phyloP scores from a whole-genome alignment of 805 yeast genomes.

The Candida piceae region DNA sequence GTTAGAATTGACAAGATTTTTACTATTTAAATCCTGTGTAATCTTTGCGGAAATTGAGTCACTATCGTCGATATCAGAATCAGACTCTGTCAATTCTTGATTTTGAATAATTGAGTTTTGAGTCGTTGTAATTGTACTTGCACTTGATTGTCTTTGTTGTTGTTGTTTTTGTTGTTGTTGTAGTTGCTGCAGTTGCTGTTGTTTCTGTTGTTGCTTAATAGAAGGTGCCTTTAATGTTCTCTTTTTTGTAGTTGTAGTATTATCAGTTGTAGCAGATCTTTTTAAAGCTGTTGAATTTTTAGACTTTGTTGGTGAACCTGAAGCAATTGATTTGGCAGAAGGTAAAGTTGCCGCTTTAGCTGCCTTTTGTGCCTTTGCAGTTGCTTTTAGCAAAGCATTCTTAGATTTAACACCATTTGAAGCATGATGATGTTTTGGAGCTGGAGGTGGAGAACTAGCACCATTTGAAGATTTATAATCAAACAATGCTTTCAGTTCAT shows the following conservation, averaged over 20 bases:
- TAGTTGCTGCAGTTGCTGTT: slow-evolving; percentile 3
- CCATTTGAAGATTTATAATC: slow-evolving; percentile 52
- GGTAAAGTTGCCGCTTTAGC: slow-evolving; percentile 11
- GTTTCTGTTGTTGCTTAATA: slow-evolving; percentile 1
- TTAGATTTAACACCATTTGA: slow-evolving; percentile 38
- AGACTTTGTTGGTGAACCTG: slow-evolving; percentile 2
- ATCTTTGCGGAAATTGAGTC: slow-evolving; percentile 12
- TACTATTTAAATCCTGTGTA: slow-evolving; percentile 7
- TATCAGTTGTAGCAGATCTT: slow-evolving; percentile 1
- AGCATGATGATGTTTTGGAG: slow-evolving; percentile 65
- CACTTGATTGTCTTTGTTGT: too few species aligned
- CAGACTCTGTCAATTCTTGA: slow-evolving; percentile 8
- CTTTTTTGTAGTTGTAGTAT: slow-evolving; percentile 4
- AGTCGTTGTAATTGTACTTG: too few species aligned
- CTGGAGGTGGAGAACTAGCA: slow-evolving; percentile 48
- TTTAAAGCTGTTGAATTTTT: slow-evolving; percentile 4
- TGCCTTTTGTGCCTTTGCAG: slow-evolving; percentile 14
- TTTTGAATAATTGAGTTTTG: background rate
- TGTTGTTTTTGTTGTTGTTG: background rate
- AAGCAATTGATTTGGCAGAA: too few species aligned
- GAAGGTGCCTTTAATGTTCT: slow-evolving; percentile 14
- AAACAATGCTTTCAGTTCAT: slow-evolving; percentile 58
- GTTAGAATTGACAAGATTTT: background rate
- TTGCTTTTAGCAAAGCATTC: slow-evolving; percentile 13
- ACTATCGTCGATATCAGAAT: slow-evolving; percentile 14